Evolutionary conservation across 2,329 filamentous ascomycete genomes (phyloP).

Genomic region (Alternaria sp.): DNA sequence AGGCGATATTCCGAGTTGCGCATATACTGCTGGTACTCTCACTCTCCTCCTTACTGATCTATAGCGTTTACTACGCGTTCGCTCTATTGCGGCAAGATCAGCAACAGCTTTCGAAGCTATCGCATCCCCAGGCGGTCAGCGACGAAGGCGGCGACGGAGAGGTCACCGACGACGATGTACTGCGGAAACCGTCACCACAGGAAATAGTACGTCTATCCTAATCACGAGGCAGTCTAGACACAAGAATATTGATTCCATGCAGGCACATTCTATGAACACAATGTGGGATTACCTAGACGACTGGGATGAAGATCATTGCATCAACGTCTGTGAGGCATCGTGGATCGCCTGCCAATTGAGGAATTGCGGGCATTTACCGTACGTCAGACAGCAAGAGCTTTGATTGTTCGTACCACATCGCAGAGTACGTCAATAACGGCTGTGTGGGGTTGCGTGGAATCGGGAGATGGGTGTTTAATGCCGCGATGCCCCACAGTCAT

Average conservation of each 20-base stretch:
- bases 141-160: background rate
- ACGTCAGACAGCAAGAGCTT: conserved; percentile 21
- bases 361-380: conserved; percentile 18
- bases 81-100: conserved; percentile 6
- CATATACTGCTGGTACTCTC: conserved; percentile 7
- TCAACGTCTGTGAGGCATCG: conserved; percentile 24
- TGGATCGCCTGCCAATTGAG: conserved; percentile 25
- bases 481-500: conserved; percentile 22
- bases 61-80: conserved; percentile 18
- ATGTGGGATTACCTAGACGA: conserved; percentile 26
- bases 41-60: conserved; percentile 8
- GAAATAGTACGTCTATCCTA: background rate
- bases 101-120: background rate
- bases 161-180: background rate
- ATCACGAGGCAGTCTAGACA: background rate
- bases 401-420: background rate
- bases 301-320: conserved; percentile 24
- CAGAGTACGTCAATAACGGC: background rate
- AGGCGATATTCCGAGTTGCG: conserved; percentile 7
- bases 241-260: background rate
- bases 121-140: background rate
- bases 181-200: conserved; percentile 3
- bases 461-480: conserved; percentile 4
- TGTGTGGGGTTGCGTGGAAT: conserved; percentile 14
- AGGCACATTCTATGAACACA: conserved; percentile 28